Percentiles rank a stretch among this genome's conserved stretches.
phyloP scores from a whole-genome alignment of 2,329 filamentous ascomycete species.

The Aspergillus jensenii region DNA sequence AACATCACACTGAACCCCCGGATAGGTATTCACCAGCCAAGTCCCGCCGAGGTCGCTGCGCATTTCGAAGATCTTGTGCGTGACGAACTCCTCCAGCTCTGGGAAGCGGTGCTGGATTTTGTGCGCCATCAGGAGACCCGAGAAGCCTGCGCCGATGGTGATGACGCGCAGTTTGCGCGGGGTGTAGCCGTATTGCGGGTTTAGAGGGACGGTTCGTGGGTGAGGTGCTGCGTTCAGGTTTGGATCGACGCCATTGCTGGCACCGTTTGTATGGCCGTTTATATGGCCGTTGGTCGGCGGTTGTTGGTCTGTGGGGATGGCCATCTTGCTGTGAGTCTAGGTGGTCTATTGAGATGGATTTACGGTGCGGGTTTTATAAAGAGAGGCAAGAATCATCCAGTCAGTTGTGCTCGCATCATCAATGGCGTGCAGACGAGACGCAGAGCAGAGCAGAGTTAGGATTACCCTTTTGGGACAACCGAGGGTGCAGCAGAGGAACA shows the following conservation, averaged over 20 bases:
- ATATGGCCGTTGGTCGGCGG: too few species aligned
- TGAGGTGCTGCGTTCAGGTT: background rate
- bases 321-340: too few species aligned
- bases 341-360: too few species aligned
- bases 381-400: too few species aligned
- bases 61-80: constrained; percentile 45
- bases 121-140: constrained; percentile 41
- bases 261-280: too few species aligned
- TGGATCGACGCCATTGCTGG: background rate
- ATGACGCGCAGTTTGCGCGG: constrained; percentile 21
- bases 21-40: constrained; percentile 22
- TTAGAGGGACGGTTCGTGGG: constrained; percentile 10
- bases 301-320: too few species aligned
- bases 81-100: constrained; percentile 33
- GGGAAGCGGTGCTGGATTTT: constrained; percentile 38
- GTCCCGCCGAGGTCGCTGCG: constrained; percentile 28
- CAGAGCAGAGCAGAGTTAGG: too few species aligned
- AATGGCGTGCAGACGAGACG: too few species aligned
- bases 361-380: too few species aligned
- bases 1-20: constrained; percentile 29
- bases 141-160: constrained; percentile 24
- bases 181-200: constrained; percentile 22
- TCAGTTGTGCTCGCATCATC: too few species aligned
- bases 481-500: too few species aligned
- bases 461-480: too few species aligned